These are phyloP conservation scores for Zygosaccharomyces bisporus DNA, from an alignment of 805 yeast species.

Conservation along the genomic window DNA sequence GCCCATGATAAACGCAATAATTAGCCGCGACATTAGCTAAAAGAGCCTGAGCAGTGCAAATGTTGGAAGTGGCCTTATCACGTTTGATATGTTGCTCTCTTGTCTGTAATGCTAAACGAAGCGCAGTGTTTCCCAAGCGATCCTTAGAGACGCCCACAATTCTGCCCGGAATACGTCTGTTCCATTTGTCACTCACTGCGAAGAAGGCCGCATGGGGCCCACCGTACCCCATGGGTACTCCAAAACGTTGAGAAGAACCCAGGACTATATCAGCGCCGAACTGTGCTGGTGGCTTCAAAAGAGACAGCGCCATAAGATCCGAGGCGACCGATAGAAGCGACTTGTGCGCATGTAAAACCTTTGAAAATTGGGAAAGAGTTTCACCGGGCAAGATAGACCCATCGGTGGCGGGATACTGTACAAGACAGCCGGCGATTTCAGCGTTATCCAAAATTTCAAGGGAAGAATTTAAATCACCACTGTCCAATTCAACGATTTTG, in stretches of 20 bases:
- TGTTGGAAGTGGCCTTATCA: constrained; percentile 96
- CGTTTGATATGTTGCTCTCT: constrained; percentile 97
- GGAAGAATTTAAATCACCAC: constrained; percentile 42
- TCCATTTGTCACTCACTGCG: constrained; percentile 73
- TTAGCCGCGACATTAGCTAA: constrained; percentile 93
- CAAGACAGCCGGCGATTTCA: constrained; percentile 71
- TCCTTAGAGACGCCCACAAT: constrained; percentile 91
- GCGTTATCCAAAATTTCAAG: constrained; percentile 36
- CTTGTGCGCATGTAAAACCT: constrained; percentile 62
- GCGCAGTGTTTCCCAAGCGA: constrained; percentile 83
- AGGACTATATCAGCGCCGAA: constrained; percentile 91
- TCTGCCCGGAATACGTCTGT: constrained; percentile 95
- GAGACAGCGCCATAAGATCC: constrained; percentile 83
- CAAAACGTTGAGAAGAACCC: constrained; percentile 93
- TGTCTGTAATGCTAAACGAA: constrained; percentile 91
- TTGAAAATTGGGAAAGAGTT: constrained; percentile 54
- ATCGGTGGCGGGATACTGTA: constrained; percentile 87
- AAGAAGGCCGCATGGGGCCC: constrained; percentile 99
- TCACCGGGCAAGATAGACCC: constrained; percentile 57
- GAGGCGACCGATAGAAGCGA: constrained; percentile 85
- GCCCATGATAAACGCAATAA: constrained; percentile 96
- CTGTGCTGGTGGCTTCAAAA: constrained; percentile 76
- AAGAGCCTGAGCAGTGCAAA: constrained; percentile 96
- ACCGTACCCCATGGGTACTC: constrained; percentile 97
- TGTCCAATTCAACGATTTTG: constrained; percentile 55